Evolutionary conservation across 1,284 basidiomycete species (phyloP).

Genomic region (Fomitopsis schrenkii): DNA sequence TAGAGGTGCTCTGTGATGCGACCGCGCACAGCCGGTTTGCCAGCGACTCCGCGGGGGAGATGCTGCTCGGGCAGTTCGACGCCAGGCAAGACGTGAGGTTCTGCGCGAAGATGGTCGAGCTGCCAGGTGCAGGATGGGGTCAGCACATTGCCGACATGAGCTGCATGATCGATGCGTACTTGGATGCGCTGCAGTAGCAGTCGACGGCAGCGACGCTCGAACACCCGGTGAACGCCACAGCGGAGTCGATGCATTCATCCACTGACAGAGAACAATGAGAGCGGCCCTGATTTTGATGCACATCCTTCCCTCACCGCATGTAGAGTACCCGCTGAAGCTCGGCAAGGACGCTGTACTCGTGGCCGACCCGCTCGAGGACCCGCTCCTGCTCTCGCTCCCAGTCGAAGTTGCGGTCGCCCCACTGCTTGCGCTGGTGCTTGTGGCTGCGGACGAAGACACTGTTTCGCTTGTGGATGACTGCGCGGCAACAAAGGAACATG

Average conservation of each 20-base stretch:
- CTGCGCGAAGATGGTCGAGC: constrained; percentile 9
- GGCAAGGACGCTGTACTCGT: constrained; percentile 9
- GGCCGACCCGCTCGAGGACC: neutral
- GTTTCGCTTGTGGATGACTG: neutral
- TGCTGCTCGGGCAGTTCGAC: constrained; percentile 15
- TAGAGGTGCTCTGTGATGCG: constrained; percentile 20
- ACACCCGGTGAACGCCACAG: constrained; percentile 21
- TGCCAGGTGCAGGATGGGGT: neutral
- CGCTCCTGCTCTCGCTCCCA: neutral
- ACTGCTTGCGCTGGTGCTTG: neutral
- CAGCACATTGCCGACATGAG: neutral
- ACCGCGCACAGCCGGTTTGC: constrained; percentile 25
- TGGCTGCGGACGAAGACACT: neutral
- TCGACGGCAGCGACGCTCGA: constrained; percentile 22
- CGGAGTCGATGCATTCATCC: constrained; percentile 19
- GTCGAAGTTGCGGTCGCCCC: neutral
- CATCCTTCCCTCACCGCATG: constrained; percentile 4
- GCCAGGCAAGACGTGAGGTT: constrained; percentile 17
- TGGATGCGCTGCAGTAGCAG: constrained; percentile 22
- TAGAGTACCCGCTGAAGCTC: constrained; percentile 5
- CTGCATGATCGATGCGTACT: constrained; percentile 11
- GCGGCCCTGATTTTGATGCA: neutral
- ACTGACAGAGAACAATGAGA: constrained; percentile 9
- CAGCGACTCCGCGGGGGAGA: constrained; percentile 20
- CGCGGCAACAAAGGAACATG: neutral